Conservation (phyloP, 257 asterid species). For the Penstemon barbatus region DNA sequence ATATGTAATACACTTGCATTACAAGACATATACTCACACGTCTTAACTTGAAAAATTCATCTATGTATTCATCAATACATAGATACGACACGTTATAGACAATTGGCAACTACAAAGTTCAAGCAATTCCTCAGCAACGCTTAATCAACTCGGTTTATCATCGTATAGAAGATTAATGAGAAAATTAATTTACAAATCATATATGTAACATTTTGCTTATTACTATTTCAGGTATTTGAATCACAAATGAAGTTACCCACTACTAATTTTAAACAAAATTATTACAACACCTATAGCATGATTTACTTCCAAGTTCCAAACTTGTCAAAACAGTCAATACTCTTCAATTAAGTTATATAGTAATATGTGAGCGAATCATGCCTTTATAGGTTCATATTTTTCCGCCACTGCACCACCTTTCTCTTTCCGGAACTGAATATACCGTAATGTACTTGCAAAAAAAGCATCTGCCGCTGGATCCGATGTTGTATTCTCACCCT, state of each 20-base stretch:
- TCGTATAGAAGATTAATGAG: too few species aligned
- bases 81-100: too few species aligned
- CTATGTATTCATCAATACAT: too few species aligned
- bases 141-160: too few species aligned
- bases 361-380: slow-evolving; percentile 29
- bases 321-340: slow-evolving; percentile 13
- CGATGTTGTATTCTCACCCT: slow-evolving; percentile 52
- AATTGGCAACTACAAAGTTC: too few species aligned
- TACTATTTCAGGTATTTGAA: slow-evolving; percentile 24
- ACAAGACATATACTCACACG: too few species aligned
- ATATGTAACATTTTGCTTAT: too few species aligned
- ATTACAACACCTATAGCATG: slow-evolving; percentile 32
- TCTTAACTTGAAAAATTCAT: too few species aligned
- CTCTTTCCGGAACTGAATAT: slow-evolving; percentile 91
- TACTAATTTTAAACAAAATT: slow-evolving; percentile 23
- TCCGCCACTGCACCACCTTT: slow-evolving; percentile 96
- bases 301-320: slow-evolving; percentile 9
- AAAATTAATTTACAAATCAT: too few species aligned
- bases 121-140: too few species aligned
- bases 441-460: slow-evolving; percentile 83
- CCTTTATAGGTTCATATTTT: slow-evolving; percentile 66
- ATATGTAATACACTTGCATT: too few species aligned
- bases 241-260: slow-evolving; percentile 20
- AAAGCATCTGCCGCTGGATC: slow-evolving; percentile 84
- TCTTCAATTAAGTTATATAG: slow-evolving; percentile 6